These are phyloP conservation scores for Neofusicoccum umdonicola DNA, from an alignment of 2,329 filamentous ascomycete species.

Conservation along the genomic window DNA sequence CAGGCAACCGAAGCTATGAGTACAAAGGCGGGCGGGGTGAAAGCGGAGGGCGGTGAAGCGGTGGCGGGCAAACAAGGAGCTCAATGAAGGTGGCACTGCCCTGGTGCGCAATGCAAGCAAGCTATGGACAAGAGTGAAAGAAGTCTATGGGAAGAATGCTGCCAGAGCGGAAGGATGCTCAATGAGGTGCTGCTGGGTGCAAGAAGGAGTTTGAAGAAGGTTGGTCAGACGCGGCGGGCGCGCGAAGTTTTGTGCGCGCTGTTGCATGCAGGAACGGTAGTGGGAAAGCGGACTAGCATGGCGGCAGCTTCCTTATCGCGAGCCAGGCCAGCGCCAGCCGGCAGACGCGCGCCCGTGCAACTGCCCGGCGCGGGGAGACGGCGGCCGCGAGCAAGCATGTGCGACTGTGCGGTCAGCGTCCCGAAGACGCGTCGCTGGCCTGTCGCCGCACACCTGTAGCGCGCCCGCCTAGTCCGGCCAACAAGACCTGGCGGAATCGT, in stretches of 20 bases:
- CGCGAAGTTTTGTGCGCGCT: conserved; percentile 7
- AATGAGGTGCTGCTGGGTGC: not conserved
- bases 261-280: conserved; percentile 17
- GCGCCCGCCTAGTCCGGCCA: not conserved
- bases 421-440: not conserved
- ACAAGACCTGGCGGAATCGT: not conserved
- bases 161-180: not conserved
- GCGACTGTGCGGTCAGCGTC: not conserved
- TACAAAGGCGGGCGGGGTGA: not conserved
- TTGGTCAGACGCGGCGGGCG: not conserved
- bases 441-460: conserved; percentile 1
- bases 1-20: not conserved
- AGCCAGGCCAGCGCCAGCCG: not conserved
- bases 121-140: not conserved
- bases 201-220: not conserved
- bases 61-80: not conserved
- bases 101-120: conserved; percentile 10
- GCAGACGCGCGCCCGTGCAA: not conserved
- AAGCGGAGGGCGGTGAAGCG: not conserved
- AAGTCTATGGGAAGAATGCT: not conserved
- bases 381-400: not conserved
- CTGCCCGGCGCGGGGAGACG: not conserved
- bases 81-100: conserved; percentile 7
- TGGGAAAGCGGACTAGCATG: conserved; percentile 16
- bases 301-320: conserved; percentile 17